Evolutionary conservation across 805 yeast species (phyloP), one percentile per base, ranked within the genome.

Genomic region (Saturnispora sanitii): DNA sequence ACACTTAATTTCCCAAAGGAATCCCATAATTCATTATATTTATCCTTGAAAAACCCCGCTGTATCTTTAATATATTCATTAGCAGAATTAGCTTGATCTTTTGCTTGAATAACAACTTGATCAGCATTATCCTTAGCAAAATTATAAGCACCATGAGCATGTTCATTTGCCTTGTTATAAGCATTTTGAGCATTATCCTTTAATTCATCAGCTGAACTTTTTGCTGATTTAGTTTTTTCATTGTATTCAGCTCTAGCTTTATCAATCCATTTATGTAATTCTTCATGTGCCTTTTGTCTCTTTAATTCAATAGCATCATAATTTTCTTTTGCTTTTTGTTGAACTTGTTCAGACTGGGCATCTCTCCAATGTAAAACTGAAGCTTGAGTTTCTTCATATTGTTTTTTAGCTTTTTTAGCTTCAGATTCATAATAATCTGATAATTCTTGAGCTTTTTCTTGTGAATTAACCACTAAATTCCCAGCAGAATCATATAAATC

Each of bases 351-450:
- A 2, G 60, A 51, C 39, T 54, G 49, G 3, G 58, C 55, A 8
- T 45, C 43, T 44, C 54, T 53, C 61, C 61, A 58, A 17, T 41
- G 47, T 9, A 53, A 35, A 57, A 60, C 54, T n/a, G 54, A 49
- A 18, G 55, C 40, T 39, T 49, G 54, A 2, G 60, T 49, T 29
- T 51, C 51, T n/a, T 56, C 55, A 41, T 50, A 55, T 35, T 42
- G 40, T 38, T 53, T 44, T 42, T 56, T 50, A 12, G 62, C 61
- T 21, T 44, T 38, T 23, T 37, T 38, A 2, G 49, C 41, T 42
- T 55, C 50, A 18, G 49, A 49, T 22, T 55, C 48, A 40, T 55
- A 56, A 37, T 53, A 54, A 29, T 56, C 50, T 11, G 60, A 55
- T 8, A 53, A 42, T 27, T 53, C 58, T 28, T 48, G 36, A 1